These are phyloP conservation scores for Sporothrix schenckii DNA, from an alignment of 2,329 filamentous ascomycete genomes.

Conservation along the genomic window DNA sequence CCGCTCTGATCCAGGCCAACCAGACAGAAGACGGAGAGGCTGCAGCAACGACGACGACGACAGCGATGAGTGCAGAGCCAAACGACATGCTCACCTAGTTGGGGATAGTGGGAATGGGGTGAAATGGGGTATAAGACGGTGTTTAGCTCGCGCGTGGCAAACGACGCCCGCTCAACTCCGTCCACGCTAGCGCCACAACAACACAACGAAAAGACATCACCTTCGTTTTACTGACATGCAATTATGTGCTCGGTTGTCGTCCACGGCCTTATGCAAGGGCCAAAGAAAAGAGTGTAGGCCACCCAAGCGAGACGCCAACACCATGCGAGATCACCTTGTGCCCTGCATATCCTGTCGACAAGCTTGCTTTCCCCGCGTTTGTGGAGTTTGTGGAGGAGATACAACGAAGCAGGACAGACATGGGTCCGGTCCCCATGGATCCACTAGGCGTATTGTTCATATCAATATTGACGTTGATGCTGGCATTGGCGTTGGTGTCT, in stretches of 20 bases:
- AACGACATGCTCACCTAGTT: constrained; percentile 13
- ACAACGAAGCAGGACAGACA: background rate
- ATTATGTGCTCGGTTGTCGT: background rate
- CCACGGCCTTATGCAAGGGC: background rate
- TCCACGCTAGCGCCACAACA: background rate
- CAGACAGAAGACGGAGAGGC: background rate
- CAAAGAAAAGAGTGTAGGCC: background rate
- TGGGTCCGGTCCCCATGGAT: background rate
- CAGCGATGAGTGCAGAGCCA: background rate
- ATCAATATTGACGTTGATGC: background rate
- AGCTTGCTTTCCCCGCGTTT: constrained; percentile 17
- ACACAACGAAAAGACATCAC: background rate
- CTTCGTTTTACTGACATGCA: background rate
- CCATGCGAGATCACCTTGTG: background rate
- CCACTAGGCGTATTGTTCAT: constrained; percentile 2
- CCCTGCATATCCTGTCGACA: background rate
- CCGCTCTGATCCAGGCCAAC: constrained; percentile 24
- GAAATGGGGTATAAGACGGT: background rate
- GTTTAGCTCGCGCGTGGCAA: background rate
- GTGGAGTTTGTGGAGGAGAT: background rate
- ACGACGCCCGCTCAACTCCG: constrained; percentile 9
- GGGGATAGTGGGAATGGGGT: background rate
- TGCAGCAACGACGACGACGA: no score
- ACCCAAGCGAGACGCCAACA: constrained; percentile 1
- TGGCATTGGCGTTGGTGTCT: no score